Base-by-base conservation (phyloP, 1,139 yeast species). In the Nakaseomyces delphensis region DNA sequence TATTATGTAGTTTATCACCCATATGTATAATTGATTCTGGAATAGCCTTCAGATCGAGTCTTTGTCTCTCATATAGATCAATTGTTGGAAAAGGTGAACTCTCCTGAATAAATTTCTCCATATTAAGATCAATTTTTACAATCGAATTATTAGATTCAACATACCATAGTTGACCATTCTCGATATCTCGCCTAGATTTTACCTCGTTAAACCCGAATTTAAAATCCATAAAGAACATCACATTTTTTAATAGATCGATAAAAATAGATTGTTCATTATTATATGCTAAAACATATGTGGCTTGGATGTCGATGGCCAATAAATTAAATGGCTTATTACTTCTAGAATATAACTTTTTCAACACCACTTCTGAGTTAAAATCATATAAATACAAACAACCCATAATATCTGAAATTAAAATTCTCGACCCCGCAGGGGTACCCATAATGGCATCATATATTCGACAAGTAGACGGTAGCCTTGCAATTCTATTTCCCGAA, bases 371-470 rank as follows among this genome's bases (percentile, higher is more conserved):
- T 13, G 35, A 10, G 23, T 14, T 11, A 14, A 31, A 31, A 14
- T 31, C 35, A 11, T 16, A 31, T 19, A 31, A 18, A 13, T 18
- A 19, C 24, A 31, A 19, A 4, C 14, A 16, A 13, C 35, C 35
- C 23, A 31, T 19, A 9, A 31, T 16, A 18, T 31, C 35, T 2
- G 35, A 31, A 4, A 31, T 31, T 18, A 31, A 11, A 31, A 31
- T 18, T 18, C 35, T 16, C 6, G 35, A 31, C 2, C 35, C 35
- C 11, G 35, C 35, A 31, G 35, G 35, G 4, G 35, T 31, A n/a
- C 35, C 35, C 35, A 31, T 31, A 7, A 19, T 14, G n/a, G 18
- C 13, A 18, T 31, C 35, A 31, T 31, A 31, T 8, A 31, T 18
- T 10, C 23, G 35, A 31, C 9, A 16, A 8, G n/a, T 10, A 8